Conservation (phyloP, 2,329 filamentous ascomycete genomes). For the Exophiala oligosperma region DNA sequence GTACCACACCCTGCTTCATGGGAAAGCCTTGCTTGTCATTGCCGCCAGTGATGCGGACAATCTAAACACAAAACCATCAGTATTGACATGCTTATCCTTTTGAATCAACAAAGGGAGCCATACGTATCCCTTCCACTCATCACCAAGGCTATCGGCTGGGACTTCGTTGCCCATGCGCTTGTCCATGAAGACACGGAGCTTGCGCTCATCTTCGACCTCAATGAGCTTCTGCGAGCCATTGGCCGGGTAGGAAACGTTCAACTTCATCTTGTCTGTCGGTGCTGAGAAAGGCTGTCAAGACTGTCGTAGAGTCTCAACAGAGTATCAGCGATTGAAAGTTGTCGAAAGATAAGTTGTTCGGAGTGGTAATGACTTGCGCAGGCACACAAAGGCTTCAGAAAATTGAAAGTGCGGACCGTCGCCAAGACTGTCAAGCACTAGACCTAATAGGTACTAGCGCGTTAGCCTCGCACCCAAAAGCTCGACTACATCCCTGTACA, state of each 20-base stretch:
- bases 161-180: slow-evolving; percentile 79
- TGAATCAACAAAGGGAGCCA: slow-evolving; percentile 50
- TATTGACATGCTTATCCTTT: neutral
- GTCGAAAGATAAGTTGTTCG: slow-evolving; percentile 21
- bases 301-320: slow-evolving; percentile 40
- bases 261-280: slow-evolving; percentile 59
- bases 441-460: neutral
- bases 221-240: slow-evolving; percentile 99
- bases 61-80: slow-evolving; percentile 25
- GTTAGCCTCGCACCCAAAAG: no score
- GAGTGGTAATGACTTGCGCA: neutral
- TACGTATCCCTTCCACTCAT: slow-evolving; percentile 99
- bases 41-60: slow-evolving; percentile 78
- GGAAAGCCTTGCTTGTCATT: slow-evolving; percentile 99
- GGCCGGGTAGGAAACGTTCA: slow-evolving; percentile 87
- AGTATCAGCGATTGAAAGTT: slow-evolving; percentile 37
- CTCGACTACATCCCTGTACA: no score
- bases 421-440: slow-evolving; percentile 4
- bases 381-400: neutral
- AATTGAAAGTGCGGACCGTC: neutral
- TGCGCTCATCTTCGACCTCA: slow-evolving; percentile 99
- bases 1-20: slow-evolving; percentile 97
- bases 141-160: slow-evolving; percentile 88
- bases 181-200: slow-evolving; percentile 98
- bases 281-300: slow-evolving; percentile 37